Base-by-base conservation (phyloP, 1,139 yeast genomes). In the Magnusiomyces sp. region DNA sequence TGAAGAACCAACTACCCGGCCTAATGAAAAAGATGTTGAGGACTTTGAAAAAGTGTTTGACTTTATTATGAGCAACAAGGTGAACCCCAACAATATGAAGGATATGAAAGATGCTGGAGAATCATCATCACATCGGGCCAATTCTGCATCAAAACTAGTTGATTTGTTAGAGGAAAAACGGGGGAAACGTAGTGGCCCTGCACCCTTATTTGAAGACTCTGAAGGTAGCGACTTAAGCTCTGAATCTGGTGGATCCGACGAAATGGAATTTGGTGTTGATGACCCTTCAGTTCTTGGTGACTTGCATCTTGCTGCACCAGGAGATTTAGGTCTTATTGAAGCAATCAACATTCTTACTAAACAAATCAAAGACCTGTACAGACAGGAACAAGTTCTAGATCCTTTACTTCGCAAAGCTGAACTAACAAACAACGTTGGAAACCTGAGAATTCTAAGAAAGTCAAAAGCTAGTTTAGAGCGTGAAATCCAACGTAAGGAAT, bases 331-430 rank as follows among this genome's bases (percentile, higher is more conserved):
- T 48, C 67, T 85, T 17, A 74, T 83, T 0, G 87, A 83, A 57
- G 86, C 83, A 49, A 84, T 88, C 39, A 69, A 71, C 2, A 73
- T 70, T 17, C 63, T 86, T 14, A 69, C 75, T 5, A 66, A 70
- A 4, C 87, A 82, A 20, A 79, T 88, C n/a, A 79, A 76, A 27
- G 75, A 74, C 50, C 68, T 86, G 34, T 72, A 74, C 43, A 78
- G 79, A 51, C 95, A 89, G 61, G 70, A 78, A 42, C 69, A 73
- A 5, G 77, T 89, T 32, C 66, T 89, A 39, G 77, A 76, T 16
- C 84, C 92, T 4, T 70, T 90, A 47, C 65, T 86, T 31, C 72
- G 74, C 43, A 89, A 89, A 61, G 96, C 97, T 0, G 95, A 87
- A 59, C 69, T 89, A 36, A 86, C 94, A 0, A 84, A 86, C 62